Evolutionary conservation across 176 grass and related monocot genomes (phyloP).

Genomic region (Rhipidocladum racemiflorum): DNA sequence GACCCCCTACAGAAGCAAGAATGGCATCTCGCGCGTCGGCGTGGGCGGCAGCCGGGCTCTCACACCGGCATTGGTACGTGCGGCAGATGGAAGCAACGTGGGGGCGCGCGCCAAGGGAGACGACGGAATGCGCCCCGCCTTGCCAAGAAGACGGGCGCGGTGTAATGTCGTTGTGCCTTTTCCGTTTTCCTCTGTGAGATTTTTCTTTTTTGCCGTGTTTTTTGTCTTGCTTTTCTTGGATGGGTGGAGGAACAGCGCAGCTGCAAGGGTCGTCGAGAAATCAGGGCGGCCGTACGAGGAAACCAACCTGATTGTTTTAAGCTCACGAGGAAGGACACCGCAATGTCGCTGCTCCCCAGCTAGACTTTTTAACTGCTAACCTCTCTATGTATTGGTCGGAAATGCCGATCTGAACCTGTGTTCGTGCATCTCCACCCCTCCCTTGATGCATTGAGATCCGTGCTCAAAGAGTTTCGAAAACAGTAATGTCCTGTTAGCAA

Average conservation of each 20-base stretch:
- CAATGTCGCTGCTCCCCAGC: not conserved
- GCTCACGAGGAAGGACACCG: not conserved
- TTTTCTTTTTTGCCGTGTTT: not conserved
- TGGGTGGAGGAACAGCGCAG: slow-evolving; percentile 25
- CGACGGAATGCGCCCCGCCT: slow-evolving; percentile 32
- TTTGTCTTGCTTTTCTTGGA: slow-evolving; percentile 37
- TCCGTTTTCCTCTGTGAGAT: not conserved
- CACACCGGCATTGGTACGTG: not conserved
- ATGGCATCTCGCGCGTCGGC: slow-evolving; percentile 18
- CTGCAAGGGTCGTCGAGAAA: slow-evolving; percentile 16
- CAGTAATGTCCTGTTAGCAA: too few relatives aligned
- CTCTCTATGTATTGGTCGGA: too few relatives aligned
- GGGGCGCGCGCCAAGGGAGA: slow-evolving; percentile 23
- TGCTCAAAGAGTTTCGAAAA: too few relatives aligned
- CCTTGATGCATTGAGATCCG: too few relatives aligned
- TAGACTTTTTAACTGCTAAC: not conserved
- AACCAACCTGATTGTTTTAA: not conserved
- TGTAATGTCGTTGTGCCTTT: slow-evolving; percentile 18
- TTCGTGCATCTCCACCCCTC: too few relatives aligned
- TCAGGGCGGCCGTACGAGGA: slow-evolving; percentile 28
- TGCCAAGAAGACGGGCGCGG: slow-evolving; percentile 4
- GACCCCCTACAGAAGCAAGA: not conserved
- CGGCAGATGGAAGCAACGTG: not conserved
- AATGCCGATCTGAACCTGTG: too few relatives aligned
- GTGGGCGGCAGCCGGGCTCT: not conserved